Conservation (phyloP, 345 rosid species). For the Pseudoturritis turrita region DNA sequence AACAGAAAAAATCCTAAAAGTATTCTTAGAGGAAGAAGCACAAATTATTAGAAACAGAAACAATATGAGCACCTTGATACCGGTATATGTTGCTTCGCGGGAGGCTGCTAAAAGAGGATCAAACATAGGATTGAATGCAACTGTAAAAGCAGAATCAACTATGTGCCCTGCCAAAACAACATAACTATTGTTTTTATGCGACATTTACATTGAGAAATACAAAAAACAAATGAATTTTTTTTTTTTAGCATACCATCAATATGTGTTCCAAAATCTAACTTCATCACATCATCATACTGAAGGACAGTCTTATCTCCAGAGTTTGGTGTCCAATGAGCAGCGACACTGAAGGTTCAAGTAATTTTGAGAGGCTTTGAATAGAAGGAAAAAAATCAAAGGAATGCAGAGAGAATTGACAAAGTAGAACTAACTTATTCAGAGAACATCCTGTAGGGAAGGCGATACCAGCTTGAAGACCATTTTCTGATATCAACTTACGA, state of each 20-base stretch:
- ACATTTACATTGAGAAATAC: too few species aligned
- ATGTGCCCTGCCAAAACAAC: constrained; percentile 55
- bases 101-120: constrained; percentile 87
- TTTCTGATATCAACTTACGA: constrained; percentile 78
- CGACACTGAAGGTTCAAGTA: constrained; percentile 47
- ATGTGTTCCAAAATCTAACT: constrained; percentile 91
- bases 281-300: constrained; percentile 91
- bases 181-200: not conserved
- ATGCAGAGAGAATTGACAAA: not conserved
- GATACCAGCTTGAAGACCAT: constrained; percentile 90
- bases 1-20: not conserved
- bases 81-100: constrained; percentile 80
- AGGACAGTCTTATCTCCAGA: constrained; percentile 89
- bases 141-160: constrained; percentile 84
- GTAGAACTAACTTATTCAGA: constrained; percentile 52
- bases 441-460: constrained; percentile 96
- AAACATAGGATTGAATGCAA: constrained; percentile 90
- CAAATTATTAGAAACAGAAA: not conserved
- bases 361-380: not conserved
- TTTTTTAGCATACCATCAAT: constrained; percentile 54
- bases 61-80: constrained; percentile 55
- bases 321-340: constrained; percentile 97
- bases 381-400: not conserved
- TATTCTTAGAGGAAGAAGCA: not conserved
- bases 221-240: too few species aligned